Base-by-base conservation (phyloP, 2,329 filamentous ascomycete genomes). In the Microascus cirrosus region DNA sequence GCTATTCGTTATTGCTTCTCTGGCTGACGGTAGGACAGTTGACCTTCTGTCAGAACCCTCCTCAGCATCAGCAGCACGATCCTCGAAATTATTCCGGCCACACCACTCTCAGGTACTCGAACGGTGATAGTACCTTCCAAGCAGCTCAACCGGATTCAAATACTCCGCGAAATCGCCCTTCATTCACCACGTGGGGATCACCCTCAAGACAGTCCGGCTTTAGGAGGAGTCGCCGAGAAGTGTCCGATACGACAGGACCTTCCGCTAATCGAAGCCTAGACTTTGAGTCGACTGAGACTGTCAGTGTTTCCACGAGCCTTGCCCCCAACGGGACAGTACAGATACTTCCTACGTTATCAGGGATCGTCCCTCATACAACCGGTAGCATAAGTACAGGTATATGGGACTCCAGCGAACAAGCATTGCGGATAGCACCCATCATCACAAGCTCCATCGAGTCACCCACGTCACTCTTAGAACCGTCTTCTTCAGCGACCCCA, bases 291-390 rank as follows among this genome's bases (percentile, higher is more conserved):
- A 65, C 59, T 28, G 63, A 65, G 51, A 65, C 64, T 6, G 65
- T 66, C 45, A 61, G 61, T 12, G 63, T 67, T 28, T 64, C 60
- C 50, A 68, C 64, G 13, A 67, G 58, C 54, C 57, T 56, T 11
- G 64, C 59, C 1, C 57, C 63, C 22, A 67, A 66, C 22, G 69
- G 66, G 58, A 66, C 62, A 6, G 63, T 64, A 22, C 59, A 65
- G 48, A 59, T 70, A 22, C 62, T 68, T 6, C 68, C 69, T 5
- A 60, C 63, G 13, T 62, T 71, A 4, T 64, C 67, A 45, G 62
- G 59, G 52, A 59, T 69, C 39, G 60, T 61, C 34, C 66, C 68
- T 57, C 65, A 71, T 45, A 70, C 70, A 13, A 63, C 66, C 18
- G 67, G 69, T 57, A 61, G 65, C 56, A 55, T 70, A 39, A 63